These are phyloP conservation scores for Yarrowia deformans DNA, from an alignment of 805 yeast genomes.

Conservation along the genomic window DNA sequence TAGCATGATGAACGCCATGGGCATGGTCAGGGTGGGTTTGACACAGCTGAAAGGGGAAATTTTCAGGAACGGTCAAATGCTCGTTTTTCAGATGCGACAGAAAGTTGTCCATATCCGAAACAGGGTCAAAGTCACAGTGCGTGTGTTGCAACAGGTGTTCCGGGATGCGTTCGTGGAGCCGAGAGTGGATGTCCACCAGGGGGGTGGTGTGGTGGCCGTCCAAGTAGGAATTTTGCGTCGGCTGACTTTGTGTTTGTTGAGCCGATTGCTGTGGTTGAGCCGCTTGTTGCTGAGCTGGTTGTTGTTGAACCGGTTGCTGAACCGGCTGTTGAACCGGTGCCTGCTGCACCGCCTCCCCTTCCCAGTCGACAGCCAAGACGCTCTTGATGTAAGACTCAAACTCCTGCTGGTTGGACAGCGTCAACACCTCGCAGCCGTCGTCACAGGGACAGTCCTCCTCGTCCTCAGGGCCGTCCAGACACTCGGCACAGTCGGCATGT, in stretches of 20 bases:
- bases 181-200: slow-evolving; percentile 12
- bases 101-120: slow-evolving; percentile 31
- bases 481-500: slow-evolving; percentile 29
- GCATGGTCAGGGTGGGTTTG: slow-evolving; percentile 35
- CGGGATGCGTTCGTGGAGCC: slow-evolving; percentile 28
- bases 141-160: slow-evolving; percentile 24
- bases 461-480: slow-evolving; percentile 22
- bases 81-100: slow-evolving; percentile 27
- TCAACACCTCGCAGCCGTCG: slow-evolving; percentile 24
- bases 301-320: neutral
- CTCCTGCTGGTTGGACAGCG: slow-evolving; percentile 34
- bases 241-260: neutral
- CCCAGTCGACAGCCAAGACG: slow-evolving; percentile 32
- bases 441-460: slow-evolving; percentile 34
- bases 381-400: slow-evolving; percentile 23
- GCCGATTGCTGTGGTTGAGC: neutral
- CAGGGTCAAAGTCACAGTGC: slow-evolving; percentile 24
- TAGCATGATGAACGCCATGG: slow-evolving; percentile 21
- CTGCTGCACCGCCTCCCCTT: slow-evolving; percentile 1
- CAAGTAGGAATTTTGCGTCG: too few species aligned
- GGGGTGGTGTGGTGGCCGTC: neutral
- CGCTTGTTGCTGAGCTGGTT: neutral
- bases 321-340: neutral
- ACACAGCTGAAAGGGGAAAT: slow-evolving; percentile 29
- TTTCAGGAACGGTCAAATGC: slow-evolving; percentile 19